Percentiles rank a stretch among this genome's conserved stretches.
Evolutionary conservation across 2,329 filamentous ascomycete species (phyloP).

Genomic region (Penicillium sp.): DNA sequence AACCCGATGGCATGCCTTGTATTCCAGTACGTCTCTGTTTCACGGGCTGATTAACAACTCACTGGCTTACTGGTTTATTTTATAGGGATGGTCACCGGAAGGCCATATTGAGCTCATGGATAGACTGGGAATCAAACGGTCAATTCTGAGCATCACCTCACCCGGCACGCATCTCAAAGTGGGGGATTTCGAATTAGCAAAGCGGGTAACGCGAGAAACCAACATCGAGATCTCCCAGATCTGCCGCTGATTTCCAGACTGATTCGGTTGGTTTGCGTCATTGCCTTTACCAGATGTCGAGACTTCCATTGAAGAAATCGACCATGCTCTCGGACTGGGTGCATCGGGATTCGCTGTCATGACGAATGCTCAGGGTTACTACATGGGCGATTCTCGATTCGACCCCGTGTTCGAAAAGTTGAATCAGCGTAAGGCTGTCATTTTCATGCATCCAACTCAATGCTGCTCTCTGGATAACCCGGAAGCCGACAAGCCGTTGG

Average conservation of each 20-base stretch:
- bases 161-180: background rate
- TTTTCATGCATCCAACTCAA: slow-evolving; percentile 5
- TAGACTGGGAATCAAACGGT: background rate
- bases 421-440: background rate
- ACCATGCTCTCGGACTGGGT: background rate
- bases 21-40: background rate
- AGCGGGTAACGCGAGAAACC: background rate
- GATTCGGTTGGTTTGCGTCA: slow-evolving; percentile 1
- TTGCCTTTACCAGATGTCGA: background rate
- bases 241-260: background rate
- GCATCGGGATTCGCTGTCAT: slow-evolving; percentile 1
- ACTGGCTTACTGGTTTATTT: background rate
- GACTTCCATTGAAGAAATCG: background rate
- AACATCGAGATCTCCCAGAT: slow-evolving; percentile 3
- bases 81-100: background rate
- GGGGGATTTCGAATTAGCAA: background rate
- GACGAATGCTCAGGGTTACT: slow-evolving; percentile 1
- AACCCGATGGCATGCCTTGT: background rate
- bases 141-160: background rate
- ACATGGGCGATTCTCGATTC: background rate
- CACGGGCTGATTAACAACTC: background rate
- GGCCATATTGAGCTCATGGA: slow-evolving; percentile 3
- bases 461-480: slow-evolving; percentile 1
- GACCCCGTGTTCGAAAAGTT: slow-evolving; percentile 3
- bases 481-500: background rate